Conservation (phyloP, 768 basidiomycete genomes). For the Sporobolomyces pararoseus region DNA sequence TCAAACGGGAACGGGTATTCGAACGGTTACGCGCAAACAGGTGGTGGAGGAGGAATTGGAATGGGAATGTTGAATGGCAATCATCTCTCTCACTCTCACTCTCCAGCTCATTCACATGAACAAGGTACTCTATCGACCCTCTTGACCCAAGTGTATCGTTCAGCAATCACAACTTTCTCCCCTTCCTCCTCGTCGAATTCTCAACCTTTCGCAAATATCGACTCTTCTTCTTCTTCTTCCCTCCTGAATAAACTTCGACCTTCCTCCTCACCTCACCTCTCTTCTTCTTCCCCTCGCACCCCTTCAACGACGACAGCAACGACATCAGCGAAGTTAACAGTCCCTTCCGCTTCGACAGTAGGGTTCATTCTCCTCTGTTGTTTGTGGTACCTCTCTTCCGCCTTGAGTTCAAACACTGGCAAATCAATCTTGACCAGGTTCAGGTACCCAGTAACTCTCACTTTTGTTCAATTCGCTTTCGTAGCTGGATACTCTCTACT, state of each 20-base stretch:
- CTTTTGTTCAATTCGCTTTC: slow-evolving; percentile 95
- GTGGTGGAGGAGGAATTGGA: background rate
- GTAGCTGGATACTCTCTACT: slow-evolving; percentile 80
- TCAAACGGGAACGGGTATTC: slow-evolving; percentile 1
- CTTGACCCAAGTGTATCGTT: background rate
- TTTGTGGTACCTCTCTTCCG: slow-evolving; percentile 91
- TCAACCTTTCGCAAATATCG: too few species aligned
- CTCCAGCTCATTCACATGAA: background rate
- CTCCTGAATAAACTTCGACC: background rate
- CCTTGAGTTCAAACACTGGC: slow-evolving; percentile 91
- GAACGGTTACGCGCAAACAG: background rate
- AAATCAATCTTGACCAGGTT: slow-evolving; percentile 91
- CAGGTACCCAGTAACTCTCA: slow-evolving; percentile 88
- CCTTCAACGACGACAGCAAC: background rate
- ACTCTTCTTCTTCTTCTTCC: background rate
- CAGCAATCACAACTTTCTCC: slow-evolving; percentile 1
- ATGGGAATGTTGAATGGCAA: background rate
- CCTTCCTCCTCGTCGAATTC: background rate
- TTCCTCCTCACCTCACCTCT: background rate
- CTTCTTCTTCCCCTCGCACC: background rate
- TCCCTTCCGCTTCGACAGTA: slow-evolving; percentile 28
- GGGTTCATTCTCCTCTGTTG: slow-evolving; percentile 73
- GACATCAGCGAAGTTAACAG: background rate
- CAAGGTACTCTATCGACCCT: slow-evolving; percentile 13
- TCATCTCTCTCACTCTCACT: background rate